These are phyloP conservation scores for Irpex rosettiformis DNA, from an alignment of 1,284 basidiomycete genomes.

Conservation along the genomic window DNA sequence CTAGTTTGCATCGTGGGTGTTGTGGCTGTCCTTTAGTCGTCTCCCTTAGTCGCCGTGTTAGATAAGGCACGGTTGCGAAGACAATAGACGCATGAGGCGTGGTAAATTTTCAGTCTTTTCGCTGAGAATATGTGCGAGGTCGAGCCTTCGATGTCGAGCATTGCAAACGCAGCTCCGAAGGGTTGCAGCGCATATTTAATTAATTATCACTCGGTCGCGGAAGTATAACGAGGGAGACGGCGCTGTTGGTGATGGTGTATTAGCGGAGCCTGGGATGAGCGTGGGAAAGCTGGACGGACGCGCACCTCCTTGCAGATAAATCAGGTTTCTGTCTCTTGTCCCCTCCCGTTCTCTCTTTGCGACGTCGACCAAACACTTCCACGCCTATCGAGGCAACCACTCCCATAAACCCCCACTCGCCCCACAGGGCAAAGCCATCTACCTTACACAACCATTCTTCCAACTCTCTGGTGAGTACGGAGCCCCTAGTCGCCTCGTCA, in stretches of 20 bases:
- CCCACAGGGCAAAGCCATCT: conserved; percentile 80
- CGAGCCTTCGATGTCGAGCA: neutral
- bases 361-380: conserved; percentile 46
- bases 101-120: neutral
- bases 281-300: conserved; percentile 12
- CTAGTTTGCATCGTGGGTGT: neutral
- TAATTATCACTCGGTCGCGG: conserved; percentile 1
- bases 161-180: neutral
- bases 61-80: conserved; percentile 14
- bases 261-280: conserved; percentile 8
- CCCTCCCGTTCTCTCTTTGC: conserved; percentile 26
- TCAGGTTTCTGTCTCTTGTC: conserved; percentile 16
- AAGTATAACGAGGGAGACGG: conserved; percentile 11
- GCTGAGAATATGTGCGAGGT: neutral
- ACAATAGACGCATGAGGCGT: conserved; percentile 7
- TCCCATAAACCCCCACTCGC: conserved; percentile 69
- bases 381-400: conserved; percentile 59
- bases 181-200: neutral
- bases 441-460: conserved; percentile 41
- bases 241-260: neutral
- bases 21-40: neutral
- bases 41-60: neutral
- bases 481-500: conserved; percentile 17
- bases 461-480: conserved; percentile 46
- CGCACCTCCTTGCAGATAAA: conserved; percentile 25